A percentile compares a stretch with the other conserved stretches of the same genome.
Evolutionary conservation across 306 rosid species (phyloP).

Genomic region (Inga oerstediana): DNA sequence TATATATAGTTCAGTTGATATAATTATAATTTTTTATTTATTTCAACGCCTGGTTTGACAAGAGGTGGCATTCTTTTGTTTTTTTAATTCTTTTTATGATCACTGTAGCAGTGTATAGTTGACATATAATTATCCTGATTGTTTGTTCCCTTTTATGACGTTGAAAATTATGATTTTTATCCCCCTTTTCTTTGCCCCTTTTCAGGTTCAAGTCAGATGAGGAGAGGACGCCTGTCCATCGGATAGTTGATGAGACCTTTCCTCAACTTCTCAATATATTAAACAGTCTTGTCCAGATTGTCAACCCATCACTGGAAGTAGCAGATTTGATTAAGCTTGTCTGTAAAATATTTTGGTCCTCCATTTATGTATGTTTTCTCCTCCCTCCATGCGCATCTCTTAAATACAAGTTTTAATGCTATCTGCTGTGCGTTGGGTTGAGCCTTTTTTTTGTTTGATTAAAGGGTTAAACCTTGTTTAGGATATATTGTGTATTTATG

Average conservation of each 20-base stretch:
- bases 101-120: background rate
- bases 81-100: background rate
- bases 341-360: slow-evolving; percentile 8
- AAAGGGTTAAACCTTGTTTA: background rate
- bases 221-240: slow-evolving; percentile 9
- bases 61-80: background rate
- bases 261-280: slow-evolving; percentile 4
- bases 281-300: background rate
- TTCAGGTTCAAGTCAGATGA: slow-evolving; percentile 5
- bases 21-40: background rate
- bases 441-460: background rate
- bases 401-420: background rate
- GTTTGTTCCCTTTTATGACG: background rate
- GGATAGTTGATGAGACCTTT: background rate
- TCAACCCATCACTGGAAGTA: background rate
- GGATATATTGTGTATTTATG: background rate
- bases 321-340: slow-evolving; percentile 3
- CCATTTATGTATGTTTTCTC: background rate
- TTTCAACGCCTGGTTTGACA: background rate
- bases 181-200: background rate
- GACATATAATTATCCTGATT: background rate
- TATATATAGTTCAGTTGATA: background rate
- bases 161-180: background rate
- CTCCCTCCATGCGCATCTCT: background rate
- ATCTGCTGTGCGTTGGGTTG: background rate